phyloP scores from a whole-genome alignment of 495 filamentous ascomycete species.

The Cercophora newfieldiana region DNA sequence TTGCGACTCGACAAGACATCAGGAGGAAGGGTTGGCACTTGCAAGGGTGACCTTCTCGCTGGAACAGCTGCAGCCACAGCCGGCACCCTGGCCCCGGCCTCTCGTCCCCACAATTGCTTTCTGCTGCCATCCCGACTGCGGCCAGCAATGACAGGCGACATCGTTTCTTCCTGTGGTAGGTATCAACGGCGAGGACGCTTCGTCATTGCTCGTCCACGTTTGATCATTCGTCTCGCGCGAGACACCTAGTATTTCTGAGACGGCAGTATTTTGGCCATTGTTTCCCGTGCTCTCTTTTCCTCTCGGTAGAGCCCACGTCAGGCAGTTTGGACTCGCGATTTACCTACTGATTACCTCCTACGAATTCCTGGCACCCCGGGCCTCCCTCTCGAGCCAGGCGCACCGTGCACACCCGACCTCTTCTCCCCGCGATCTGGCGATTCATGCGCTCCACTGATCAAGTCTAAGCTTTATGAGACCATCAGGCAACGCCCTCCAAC shows the following conservation, averaged over 20 bases:
- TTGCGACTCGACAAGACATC: not conserved
- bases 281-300: not conserved
- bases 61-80: not conserved
- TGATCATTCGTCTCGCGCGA: not conserved
- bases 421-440: slow-evolving; percentile 15
- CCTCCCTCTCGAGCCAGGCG: not conserved
- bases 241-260: not conserved
- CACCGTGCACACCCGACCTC: not conserved
- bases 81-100: not conserved
- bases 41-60: too few species aligned
- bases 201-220: slow-evolving; percentile 8
- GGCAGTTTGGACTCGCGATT: not conserved
- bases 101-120: not conserved
- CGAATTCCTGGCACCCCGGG: not conserved
- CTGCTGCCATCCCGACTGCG: not conserved
- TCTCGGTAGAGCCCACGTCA: not conserved
- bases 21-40: not conserved
- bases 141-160: not conserved
- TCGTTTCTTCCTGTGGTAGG: too few species aligned
- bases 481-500: not conserved
- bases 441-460: slow-evolving; percentile 19
- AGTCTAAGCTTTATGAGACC: not conserved
- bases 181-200: not conserved
- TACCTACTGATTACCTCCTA: not conserved
- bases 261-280: not conserved